Evolutionary conservation across 495 filamentous ascomycete species (phyloP).

Genomic region (Penicillium coprophilum): DNA sequence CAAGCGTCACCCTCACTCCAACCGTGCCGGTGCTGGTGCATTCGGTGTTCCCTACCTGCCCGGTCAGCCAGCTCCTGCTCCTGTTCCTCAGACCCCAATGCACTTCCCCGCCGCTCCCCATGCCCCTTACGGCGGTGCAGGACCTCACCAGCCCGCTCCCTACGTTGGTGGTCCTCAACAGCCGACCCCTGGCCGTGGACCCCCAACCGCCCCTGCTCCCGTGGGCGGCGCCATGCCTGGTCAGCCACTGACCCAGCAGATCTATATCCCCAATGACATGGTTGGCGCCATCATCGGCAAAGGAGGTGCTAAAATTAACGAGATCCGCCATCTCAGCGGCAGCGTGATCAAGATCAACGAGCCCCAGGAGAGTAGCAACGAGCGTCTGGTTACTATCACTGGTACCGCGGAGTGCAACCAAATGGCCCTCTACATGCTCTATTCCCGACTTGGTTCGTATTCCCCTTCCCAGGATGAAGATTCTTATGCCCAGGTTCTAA

Average conservation of each 20-base stretch:
- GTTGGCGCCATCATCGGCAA: slow-evolving; percentile 99
- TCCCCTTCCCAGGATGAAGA: slow-evolving; percentile 11
- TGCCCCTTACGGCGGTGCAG: slow-evolving; percentile 66
- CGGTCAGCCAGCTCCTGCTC: slow-evolving; percentile 60
- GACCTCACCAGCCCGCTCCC: slow-evolving; percentile 73
- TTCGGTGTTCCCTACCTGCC: slow-evolving; percentile 74
- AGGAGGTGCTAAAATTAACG: slow-evolving; percentile 98
- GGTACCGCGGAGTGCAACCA: slow-evolving; percentile 97
- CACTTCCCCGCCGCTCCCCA: slow-evolving; percentile 72
- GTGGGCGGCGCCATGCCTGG: slow-evolving; percentile 76
- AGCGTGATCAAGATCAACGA: slow-evolving; percentile 99
- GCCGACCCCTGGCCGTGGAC: slow-evolving; percentile 49
- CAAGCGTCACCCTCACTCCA: slow-evolving; percentile 66
- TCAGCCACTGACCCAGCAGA: slow-evolving; percentile 92
- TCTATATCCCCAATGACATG: slow-evolving; percentile 99
- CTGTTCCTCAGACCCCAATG: slow-evolving; percentile 63
- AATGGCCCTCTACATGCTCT: slow-evolving; percentile 99
- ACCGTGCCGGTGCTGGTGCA: slow-evolving; percentile 60
- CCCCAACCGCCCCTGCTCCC: slow-evolving; percentile 59
- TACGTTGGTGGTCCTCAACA: slow-evolving; percentile 58
- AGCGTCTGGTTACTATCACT: slow-evolving; percentile 94
- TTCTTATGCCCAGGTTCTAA: slow-evolving; percentile 13
- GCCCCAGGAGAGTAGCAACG: slow-evolving; percentile 97
- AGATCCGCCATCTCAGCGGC: slow-evolving; percentile 93
- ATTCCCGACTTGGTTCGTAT: slow-evolving; percentile 87